Conservation (phyloP, 1,139 yeast genomes). For the Candida sojae region DNA sequence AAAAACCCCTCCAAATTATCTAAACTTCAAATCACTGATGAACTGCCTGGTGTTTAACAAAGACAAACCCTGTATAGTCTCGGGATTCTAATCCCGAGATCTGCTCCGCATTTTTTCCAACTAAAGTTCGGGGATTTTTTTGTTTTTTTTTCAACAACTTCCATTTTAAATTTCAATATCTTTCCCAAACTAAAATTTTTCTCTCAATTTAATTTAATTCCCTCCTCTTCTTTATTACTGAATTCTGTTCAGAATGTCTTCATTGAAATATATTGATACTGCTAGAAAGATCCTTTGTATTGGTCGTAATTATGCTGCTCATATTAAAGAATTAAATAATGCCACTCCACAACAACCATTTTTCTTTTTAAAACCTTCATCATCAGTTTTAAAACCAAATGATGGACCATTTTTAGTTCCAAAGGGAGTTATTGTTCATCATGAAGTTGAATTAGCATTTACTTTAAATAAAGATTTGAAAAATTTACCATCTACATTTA, state of each 20-base stretch:
- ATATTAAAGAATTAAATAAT: conserved; percentile 85
- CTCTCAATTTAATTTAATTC: neutral
- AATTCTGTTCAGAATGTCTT: conserved; percentile 31
- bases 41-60: too few species aligned
- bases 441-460: conserved; percentile 90
- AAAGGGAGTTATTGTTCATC: conserved; percentile 77
- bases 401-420: conserved; percentile 84
- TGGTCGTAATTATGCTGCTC: conserved; percentile 96
- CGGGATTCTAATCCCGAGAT: too few species aligned
- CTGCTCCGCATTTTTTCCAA: too few species aligned
- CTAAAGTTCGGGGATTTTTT: neutral
- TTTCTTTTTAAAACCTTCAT: conserved; percentile 85
- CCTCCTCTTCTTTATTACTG: neutral
- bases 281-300: conserved; percentile 89
- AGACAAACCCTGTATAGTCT: too few species aligned
- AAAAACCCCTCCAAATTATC: too few species aligned
- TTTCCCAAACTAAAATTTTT: neutral
- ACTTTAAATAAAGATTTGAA: conserved; percentile 65
- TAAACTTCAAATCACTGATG: too few species aligned
- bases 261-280: conserved; percentile 57
- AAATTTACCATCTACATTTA: conserved; percentile 60
- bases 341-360: conserved; percentile 81
- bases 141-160: neutral
- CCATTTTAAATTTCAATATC: neutral
- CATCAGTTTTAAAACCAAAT: conserved; percentile 61